Percentiles rank a stretch among this genome's conserved stretches.
Conservation (phyloP, 352 stramenopile species). For the Phytopythium chamaehyphon region DNA sequence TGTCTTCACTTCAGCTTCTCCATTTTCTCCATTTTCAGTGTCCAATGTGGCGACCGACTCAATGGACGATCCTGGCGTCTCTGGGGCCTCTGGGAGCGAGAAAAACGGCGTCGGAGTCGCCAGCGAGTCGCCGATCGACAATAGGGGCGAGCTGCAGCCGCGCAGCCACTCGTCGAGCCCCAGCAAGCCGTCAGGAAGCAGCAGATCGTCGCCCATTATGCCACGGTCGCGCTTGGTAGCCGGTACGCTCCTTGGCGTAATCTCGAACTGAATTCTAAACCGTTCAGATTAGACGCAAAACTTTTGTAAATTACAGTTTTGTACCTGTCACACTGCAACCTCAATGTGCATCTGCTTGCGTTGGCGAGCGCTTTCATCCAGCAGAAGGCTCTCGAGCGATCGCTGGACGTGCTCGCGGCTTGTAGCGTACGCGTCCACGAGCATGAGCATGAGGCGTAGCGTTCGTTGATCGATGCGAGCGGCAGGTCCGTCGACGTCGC, state of each 20-base stretch:
- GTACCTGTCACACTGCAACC: too few relatives aligned
- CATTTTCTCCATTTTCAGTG: neutral
- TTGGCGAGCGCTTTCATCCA: too few relatives aligned
- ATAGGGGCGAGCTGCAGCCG: neutral
- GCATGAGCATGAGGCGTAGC: conserved; percentile 12
- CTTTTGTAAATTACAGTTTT: too few relatives aligned
- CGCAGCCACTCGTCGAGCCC: neutral
- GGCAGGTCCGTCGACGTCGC: neutral
- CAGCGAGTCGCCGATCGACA: neutral
- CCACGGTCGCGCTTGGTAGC: neutral
- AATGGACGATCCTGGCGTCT: neutral
- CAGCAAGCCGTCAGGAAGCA: neutral
- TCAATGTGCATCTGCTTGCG: too few relatives aligned
- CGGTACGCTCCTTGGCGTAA: neutral
- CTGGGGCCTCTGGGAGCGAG: neutral
- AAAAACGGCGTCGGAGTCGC: neutral
- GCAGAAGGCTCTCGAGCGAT: too few relatives aligned
- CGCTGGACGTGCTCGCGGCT: conserved; percentile 19
- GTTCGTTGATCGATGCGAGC: neutral
- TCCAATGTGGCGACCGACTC: neutral
- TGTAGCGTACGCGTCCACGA: conserved; percentile 15
- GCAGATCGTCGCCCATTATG: neutral
- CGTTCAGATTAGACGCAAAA: too few relatives aligned
- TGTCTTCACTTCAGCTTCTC: neutral
- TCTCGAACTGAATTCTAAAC: too few relatives aligned